These are phyloP conservation scores for Coix lacrymajobi DNA, from an alignment of 176 grass and related monocot species.

Conservation along the genomic window DNA sequence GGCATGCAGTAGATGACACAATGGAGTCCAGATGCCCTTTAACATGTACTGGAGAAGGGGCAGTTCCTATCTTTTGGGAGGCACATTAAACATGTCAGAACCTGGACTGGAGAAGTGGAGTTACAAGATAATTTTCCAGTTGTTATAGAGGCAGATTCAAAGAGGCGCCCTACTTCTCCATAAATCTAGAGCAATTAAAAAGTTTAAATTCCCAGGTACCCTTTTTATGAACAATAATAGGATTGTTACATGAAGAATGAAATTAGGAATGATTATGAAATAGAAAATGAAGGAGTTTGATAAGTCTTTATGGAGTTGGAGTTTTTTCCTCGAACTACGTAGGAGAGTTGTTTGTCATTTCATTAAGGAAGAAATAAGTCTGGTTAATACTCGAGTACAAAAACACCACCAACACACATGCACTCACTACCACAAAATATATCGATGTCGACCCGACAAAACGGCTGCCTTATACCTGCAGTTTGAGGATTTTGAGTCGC, in stretches of 20 bases:
- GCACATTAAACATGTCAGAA: not conserved
- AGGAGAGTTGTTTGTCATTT: no score
- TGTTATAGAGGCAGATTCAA: not conserved
- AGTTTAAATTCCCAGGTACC: not conserved
- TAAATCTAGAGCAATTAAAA: not conserved
- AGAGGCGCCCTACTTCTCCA: no score
- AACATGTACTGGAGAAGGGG: not conserved
- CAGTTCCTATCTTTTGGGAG: not conserved
- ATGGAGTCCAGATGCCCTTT: not conserved
- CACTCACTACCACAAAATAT: no score
- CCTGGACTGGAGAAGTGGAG: not conserved
- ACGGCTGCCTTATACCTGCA: no score
- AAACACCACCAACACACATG: no score
- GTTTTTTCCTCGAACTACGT: no score
- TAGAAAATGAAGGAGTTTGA: no score
- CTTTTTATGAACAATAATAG: not conserved
- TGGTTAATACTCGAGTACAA: no score
- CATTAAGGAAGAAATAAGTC: no score
- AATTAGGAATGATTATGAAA: no score
- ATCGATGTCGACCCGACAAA: no score
- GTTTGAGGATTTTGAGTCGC: not conserved
- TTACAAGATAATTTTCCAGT: not conserved
- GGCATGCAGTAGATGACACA: not conserved
- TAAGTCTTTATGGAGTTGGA: not conserved
- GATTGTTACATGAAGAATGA: not conserved